Conservation (phyloP, 2,329 filamentous ascomycete species). For the Tolypocladium pustulatum region DNA sequence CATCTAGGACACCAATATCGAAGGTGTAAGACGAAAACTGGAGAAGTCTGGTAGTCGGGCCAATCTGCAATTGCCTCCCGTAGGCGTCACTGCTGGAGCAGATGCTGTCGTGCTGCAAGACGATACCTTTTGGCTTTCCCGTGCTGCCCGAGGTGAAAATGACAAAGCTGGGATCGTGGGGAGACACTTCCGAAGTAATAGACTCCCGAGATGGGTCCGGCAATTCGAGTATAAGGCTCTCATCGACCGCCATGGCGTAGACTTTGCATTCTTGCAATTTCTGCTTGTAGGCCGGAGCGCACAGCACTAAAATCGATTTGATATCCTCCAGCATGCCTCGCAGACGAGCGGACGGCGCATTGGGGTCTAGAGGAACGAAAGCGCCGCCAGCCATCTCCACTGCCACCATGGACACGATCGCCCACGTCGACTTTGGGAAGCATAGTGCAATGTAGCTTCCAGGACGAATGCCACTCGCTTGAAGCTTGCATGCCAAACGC, state of each 20-base stretch:
- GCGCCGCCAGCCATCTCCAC: slow-evolving; percentile 3
- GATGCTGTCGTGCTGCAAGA: slow-evolving; percentile 1
- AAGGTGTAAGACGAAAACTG: slow-evolving; percentile 11
- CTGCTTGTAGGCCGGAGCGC: background rate
- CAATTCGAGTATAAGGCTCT: background rate
- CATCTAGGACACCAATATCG: slow-evolving; percentile 8
- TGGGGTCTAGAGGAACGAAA: slow-evolving; percentile 8
- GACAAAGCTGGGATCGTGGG: background rate
- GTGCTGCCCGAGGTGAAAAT: slow-evolving; percentile 46
- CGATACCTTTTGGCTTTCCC: slow-evolving; percentile 35
- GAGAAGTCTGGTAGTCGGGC: slow-evolving; percentile 4
- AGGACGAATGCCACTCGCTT: background rate
- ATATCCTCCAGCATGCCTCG: background rate
- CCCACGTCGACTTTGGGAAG: slow-evolving; percentile 5
- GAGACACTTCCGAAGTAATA: background rate
- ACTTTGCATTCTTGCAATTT: background rate
- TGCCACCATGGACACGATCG: slow-evolving; percentile 2
- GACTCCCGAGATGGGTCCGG: background rate
- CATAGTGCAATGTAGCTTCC: slow-evolving; percentile 1
- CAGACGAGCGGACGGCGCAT: background rate
- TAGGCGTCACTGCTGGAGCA: slow-evolving; percentile 1
- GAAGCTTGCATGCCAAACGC: background rate
- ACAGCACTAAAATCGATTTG: background rate
- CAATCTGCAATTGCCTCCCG: slow-evolving; percentile 2
- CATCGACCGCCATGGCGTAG: background rate